Evolutionary conservation across 495 filamentous ascomycete species (phyloP), one percentile per base, ranked within the genome.

Genomic region (Penicillium lividum): DNA sequence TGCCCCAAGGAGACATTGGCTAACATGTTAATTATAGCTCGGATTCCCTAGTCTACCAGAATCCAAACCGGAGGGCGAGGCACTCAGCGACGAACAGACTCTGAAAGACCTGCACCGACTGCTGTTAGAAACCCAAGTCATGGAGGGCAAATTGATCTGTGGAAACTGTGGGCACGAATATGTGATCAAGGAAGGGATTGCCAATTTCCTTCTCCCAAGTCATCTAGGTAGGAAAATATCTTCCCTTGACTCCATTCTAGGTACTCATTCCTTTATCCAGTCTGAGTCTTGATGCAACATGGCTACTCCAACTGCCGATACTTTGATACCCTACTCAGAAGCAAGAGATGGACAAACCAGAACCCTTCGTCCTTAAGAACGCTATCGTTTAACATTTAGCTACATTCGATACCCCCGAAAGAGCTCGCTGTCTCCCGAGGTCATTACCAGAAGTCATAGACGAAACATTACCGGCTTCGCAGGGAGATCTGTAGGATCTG

Each of bases 121-220:
- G 54, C 77, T 99, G 15, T 74, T 98, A 57, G 95, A 99, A 79
- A 99, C 94, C 58, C 86, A 90, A 63, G 88, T 98, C 18, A 79
- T 79, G 51, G 89, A 91, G 72, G 94, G 94, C 6, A 93, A 89
- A 69, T 78, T 99, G 57, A 86, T 92, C 27, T 99, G 94, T 69
- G 92, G 86, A 49, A 89, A 88, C 69, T 98, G 94, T 74, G 89
- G 89, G 56, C 92, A 98, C 71, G 87, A 93, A 74, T 98, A 98
- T 73, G 83, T 84, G 65, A 87, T 99, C 43, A 89, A 90, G 68
- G 92, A 98, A 73, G 95, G 94, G 25, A 96, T 98, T 65, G 90
- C 92, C 46, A 98, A 98, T 71, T 98, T 98, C 68, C 77, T 98
- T 62, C 76, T 98, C 68, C 94, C 94, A 16, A 93, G 88, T 66